Evolutionary conservation across 1,284 basidiomycete species (phyloP), one percentile per base, ranked within the genome.

Genomic region (Kwoniella shivajii): DNA sequence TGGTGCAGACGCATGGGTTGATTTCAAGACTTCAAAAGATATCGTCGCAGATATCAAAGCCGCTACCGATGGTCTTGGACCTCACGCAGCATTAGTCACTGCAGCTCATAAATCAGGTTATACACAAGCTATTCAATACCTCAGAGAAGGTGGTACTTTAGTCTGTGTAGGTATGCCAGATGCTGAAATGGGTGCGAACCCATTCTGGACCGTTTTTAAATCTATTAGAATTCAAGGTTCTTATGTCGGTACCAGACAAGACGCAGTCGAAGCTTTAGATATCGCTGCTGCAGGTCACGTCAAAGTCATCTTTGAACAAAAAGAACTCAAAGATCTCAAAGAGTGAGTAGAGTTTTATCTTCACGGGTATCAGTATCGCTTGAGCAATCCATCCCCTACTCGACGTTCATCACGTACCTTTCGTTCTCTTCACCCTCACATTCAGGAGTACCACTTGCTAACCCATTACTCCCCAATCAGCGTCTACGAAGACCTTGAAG

Each of bases 1-100:
- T 50, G 90, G 91, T 42, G 89, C 89, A 0, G 85, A 88, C 64
- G 81, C 81, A 50, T 92, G 87, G 84, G 82, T 93, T 64, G 90
- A 94, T 79, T 92, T 90, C 80, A 84, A 82, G 65, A 81, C 53
- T 13, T 53, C 54, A 2, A 63, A 66, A 54, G 66, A 71, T 45
- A 54, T 71, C 60, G 69, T 75, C 33, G 60, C 64, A 16, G 67
- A 68, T 55, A 76, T 81, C 55, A 79, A 84, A 72, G 82, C 79
- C 7, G 82, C 83, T 1, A 88, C 71, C 0, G 88, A 82, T 53
- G 90, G 88, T 1, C 73, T 80, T 9, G 90, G 90, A 33, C 85
- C 89, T 1, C 89, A 93, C 69, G 84, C 86, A 11, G 84, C 88
- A 0, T 74, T 92, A 59, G 83, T 91, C 48, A 86, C 88, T 11